Evolutionary conservation across 768 basidiomycete species (phyloP).

Genomic region (Phaeotremella skinneri): DNA sequence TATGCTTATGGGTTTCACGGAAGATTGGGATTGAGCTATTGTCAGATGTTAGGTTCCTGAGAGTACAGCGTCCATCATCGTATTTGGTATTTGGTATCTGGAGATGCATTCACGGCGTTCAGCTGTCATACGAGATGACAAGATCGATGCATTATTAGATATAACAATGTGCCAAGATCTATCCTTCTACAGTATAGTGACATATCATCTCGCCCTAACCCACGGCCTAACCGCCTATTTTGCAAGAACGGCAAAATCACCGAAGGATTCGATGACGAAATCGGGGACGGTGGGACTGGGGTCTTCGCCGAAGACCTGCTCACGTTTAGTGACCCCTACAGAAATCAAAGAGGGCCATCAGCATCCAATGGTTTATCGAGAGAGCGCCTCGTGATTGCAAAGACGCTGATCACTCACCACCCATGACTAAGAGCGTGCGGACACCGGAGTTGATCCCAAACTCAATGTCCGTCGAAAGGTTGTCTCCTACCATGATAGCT

Average conservation of each 20-base stretch:
- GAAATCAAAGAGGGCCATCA: slow-evolving; percentile 3
- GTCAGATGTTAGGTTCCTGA: too few species aligned
- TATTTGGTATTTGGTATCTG: too few species aligned
- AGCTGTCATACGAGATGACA: neutral
- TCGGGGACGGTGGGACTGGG: slow-evolving; percentile 73
- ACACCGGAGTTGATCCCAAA: slow-evolving; percentile 87
- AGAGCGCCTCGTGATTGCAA: slow-evolving; percentile 6
- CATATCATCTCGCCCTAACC: slow-evolving; percentile 3
- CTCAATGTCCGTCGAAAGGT: slow-evolving; percentile 90
- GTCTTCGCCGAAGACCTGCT: slow-evolving; percentile 68
- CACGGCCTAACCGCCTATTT: slow-evolving; percentile 15
- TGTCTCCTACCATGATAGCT: slow-evolving; percentile 94
- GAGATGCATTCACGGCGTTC: neutral
- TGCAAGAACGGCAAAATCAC: slow-evolving; percentile 61
- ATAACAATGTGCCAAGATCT: neutral
- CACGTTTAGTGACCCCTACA: slow-evolving; percentile 72
- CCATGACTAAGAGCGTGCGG: slow-evolving; percentile 78
- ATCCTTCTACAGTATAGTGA: slow-evolving; percentile 11
- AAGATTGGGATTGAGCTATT: slow-evolving; percentile 17
- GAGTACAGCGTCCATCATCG: neutral
- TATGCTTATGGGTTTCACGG: slow-evolving; percentile 18
- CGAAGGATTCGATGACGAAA: slow-evolving; percentile 76
- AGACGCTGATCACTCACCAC: slow-evolving; percentile 23
- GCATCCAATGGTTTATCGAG: neutral
- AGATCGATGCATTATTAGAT: slow-evolving; percentile 5